phyloP scores from a whole-genome alignment of 495 filamentous ascomycete genomes.

The Diplogelasinospora grovesii region DNA sequence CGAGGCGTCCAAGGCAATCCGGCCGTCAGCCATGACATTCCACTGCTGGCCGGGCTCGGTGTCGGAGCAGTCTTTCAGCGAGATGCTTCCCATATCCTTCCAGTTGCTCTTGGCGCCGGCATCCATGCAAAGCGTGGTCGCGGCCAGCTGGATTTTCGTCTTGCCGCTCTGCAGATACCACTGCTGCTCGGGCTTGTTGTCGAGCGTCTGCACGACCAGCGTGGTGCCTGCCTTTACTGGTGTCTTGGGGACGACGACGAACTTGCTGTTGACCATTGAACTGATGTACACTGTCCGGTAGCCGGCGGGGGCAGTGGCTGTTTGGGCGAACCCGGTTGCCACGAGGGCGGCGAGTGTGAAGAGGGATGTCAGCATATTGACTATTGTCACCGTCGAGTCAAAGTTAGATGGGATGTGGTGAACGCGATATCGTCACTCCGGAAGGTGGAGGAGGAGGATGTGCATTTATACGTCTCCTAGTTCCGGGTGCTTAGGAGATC shows the following conservation, averaged over 20 bases:
- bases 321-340: slow-evolving; percentile 39
- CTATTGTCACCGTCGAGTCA: too few species aligned
- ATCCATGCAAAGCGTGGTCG: slow-evolving; percentile 43
- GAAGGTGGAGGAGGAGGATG: too few species aligned
- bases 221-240: slow-evolving; percentile 27
- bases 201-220: slow-evolving; percentile 38
- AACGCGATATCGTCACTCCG: too few species aligned
- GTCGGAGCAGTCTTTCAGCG: slow-evolving; percentile 36
- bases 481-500: too few species aligned
- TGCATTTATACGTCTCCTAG: too few species aligned
- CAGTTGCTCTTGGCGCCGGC: slow-evolving; percentile 44
- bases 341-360: slow-evolving; percentile 31
- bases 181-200: slow-evolving; percentile 37
- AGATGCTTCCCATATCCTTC: slow-evolving; percentile 47
- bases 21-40: slow-evolving; percentile 40
- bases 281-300: slow-evolving; percentile 46
- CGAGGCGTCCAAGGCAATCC: slow-evolving; percentile 39
- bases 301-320: slow-evolving; percentile 28
- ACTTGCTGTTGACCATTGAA: slow-evolving; percentile 44
- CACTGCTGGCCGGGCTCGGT: slow-evolving; percentile 38
- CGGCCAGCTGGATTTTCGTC: slow-evolving; percentile 40
- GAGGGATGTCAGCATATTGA: slow-evolving; percentile 34
- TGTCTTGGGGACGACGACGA: slow-evolving; percentile 39
- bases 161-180: slow-evolving; percentile 41
- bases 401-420: too few species aligned